Evolutionary conservation across 768 basidiomycete genomes (phyloP).

Genomic region (Pleurotus eryngii): DNA sequence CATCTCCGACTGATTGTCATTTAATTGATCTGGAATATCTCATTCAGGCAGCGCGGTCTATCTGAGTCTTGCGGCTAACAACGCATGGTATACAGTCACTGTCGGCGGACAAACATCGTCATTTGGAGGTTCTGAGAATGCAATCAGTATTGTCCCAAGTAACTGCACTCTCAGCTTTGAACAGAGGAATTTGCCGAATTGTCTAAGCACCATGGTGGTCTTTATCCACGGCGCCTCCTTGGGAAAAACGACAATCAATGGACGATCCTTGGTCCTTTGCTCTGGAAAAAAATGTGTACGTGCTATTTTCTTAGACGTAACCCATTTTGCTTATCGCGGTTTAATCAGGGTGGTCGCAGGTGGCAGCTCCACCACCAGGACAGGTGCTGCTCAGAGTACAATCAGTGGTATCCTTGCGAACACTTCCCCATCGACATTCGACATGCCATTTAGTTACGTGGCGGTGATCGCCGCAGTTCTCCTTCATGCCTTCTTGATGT

Average conservation of each 20-base stretch:
- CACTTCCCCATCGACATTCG: neutral
- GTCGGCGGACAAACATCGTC: neutral
- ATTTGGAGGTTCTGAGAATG: neutral
- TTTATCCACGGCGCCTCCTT: neutral
- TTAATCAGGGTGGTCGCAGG: too few species aligned
- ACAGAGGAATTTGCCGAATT: neutral
- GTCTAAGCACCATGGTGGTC: neutral
- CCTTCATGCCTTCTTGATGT: too few species aligned
- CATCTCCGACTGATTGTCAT: neutral
- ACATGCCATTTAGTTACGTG: neutral
- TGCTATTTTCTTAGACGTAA: neutral
- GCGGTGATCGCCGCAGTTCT: too few species aligned
- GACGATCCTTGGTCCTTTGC: constrained; percentile 2
- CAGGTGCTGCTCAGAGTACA: neutral
- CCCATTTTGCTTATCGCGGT: too few species aligned
- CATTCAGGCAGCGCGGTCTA: neutral
- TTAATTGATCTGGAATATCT: neutral
- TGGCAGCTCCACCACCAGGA: neutral
- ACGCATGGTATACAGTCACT: constrained; percentile 1
- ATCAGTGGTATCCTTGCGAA: neutral
- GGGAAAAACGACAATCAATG: neutral
- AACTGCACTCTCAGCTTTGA: constrained; percentile 5
- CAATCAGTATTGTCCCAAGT: neutral
- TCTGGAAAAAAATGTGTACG: neutral
- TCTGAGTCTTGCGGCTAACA: neutral